These are phyloP conservation scores for Diplosphaera chodatii DNA, from an alignment of 139 green algal genomes.

Conservation along the genomic window DNA sequence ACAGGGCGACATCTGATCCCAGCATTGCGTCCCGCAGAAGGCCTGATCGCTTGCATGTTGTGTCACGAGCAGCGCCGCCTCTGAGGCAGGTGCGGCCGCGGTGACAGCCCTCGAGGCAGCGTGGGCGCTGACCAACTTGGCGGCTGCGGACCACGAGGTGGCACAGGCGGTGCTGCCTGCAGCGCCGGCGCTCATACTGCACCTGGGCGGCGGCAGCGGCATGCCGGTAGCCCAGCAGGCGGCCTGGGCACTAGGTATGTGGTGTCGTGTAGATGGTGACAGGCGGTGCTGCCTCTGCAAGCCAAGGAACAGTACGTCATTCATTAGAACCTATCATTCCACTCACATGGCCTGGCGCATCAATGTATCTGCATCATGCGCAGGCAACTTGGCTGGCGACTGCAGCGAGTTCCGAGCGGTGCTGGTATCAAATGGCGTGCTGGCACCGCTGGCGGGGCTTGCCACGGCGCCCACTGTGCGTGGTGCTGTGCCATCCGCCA, in stretches of 20 bases:
- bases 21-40: too few species aligned
- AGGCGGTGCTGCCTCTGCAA: too few species aligned
- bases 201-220: constrained; percentile 26
- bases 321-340: too few species aligned
- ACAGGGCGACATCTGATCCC: too few species aligned
- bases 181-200: constrained; percentile 35
- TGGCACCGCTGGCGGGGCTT: constrained; percentile 20
- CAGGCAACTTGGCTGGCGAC: constrained; percentile 37
- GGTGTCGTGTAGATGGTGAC: too few species aligned
- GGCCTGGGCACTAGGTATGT: constrained; percentile 37
- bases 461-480: constrained; percentile 5
- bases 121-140: constrained; percentile 40
- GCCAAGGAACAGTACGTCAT: too few species aligned
- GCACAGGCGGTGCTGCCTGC: constrained; percentile 30
- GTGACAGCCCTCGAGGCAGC: constrained; percentile 30
- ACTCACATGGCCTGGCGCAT: too few species aligned
- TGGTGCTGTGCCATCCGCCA: not conserved
- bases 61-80: not conserved
- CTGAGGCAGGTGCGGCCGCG: not conserved
- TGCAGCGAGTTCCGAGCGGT: constrained; percentile 23
- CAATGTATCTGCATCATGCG: too few species aligned
- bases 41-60: too few species aligned
- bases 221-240: constrained; percentile 40
- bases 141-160: constrained; percentile 22
- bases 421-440: constrained; percentile 32